Conservation (phyloP, 2,329 filamentous ascomycete species). For the Fusarium anthophilum region DNA sequence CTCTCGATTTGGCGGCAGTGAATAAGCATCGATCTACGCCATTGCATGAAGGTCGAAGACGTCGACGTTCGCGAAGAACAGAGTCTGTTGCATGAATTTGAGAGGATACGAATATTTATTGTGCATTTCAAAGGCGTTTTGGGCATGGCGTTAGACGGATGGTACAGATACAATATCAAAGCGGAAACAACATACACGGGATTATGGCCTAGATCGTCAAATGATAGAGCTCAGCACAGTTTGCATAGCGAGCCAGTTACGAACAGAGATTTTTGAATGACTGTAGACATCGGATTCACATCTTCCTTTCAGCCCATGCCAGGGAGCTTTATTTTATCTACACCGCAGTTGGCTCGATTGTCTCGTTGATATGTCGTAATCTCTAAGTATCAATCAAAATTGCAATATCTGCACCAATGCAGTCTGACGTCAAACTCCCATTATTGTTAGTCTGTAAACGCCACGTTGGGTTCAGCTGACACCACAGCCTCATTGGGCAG, state of each 20-base stretch:
- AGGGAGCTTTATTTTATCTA: no score
- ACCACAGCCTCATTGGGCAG: not conserved
- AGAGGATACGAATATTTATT: not conserved
- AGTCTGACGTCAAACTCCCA: no score
- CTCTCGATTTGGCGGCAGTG: not conserved
- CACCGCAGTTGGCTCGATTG: no score
- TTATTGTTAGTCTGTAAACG: no score
- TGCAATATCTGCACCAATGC: no score
- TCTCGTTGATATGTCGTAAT: no score
- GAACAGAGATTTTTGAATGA: not conserved
- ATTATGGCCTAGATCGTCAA: slow-evolving; percentile 11
- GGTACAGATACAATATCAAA: not conserved
- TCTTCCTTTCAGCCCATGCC: no score
- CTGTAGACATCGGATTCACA: no score
- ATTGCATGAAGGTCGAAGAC: slow-evolving; percentile 6
- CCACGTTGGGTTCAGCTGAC: not conserved
- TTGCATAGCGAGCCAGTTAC: not conserved
- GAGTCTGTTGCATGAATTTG: not conserved
- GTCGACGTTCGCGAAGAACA: slow-evolving; percentile 6
- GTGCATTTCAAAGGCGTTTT: not conserved
- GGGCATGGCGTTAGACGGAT: not conserved
- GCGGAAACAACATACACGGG: slow-evolving; percentile 3
- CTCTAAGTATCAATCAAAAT: no score
- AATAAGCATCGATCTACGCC: slow-evolving; percentile 25
- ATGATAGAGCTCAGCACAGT: not conserved